These are phyloP conservation scores for Dactylella cylindrospora DNA, from an alignment of 2,329 filamentous ascomycete genomes.

Conservation along the genomic window DNA sequence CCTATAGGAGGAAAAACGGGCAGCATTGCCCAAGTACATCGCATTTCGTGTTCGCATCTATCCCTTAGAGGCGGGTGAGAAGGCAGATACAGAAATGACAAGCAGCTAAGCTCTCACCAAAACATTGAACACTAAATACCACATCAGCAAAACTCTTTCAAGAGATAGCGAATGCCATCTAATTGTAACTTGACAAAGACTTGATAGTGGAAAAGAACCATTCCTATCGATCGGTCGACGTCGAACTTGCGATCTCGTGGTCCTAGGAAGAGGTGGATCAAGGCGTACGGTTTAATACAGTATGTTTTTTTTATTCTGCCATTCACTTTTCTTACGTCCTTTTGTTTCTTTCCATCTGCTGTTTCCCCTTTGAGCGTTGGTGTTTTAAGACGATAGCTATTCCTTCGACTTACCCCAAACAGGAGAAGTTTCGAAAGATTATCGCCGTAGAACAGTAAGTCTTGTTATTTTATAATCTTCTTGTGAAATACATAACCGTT, in stretches of 20 bases:
- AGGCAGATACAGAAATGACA: constrained; percentile 39
- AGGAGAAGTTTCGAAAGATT: constrained; percentile 1
- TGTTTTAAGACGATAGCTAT: constrained; percentile 8
- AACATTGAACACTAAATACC: constrained; percentile 16
- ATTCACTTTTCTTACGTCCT: constrained; percentile 14
- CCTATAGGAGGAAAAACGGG: constrained; percentile 46
- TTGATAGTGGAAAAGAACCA: constrained; percentile 1
- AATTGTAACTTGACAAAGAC: constrained; percentile 21
- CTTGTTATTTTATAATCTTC: constrained; percentile 22
- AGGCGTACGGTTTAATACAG: constrained; percentile 18
- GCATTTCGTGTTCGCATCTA: constrained; percentile 24
- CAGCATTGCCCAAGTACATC: constrained; percentile 40
- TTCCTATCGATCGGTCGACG: constrained; percentile 7
- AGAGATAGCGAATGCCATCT: constrained; percentile 16
- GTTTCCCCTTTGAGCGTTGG: constrained; percentile 21
- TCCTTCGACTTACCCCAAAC: constrained; percentile 1
- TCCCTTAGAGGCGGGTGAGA: constrained; percentile 9
- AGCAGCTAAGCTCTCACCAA: constrained; percentile 44
- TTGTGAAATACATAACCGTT: constrained; percentile 43
- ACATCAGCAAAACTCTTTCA: constrained; percentile 8
- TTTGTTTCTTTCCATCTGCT: constrained; percentile 10
- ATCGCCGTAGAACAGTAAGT: constrained; percentile 32
- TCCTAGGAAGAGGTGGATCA: constrained; percentile 11
- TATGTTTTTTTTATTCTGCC: constrained; percentile 38
- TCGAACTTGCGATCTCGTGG: background rate